Base-by-base conservation (phyloP, 345 rosid species). In the Salix caprea region DNA sequence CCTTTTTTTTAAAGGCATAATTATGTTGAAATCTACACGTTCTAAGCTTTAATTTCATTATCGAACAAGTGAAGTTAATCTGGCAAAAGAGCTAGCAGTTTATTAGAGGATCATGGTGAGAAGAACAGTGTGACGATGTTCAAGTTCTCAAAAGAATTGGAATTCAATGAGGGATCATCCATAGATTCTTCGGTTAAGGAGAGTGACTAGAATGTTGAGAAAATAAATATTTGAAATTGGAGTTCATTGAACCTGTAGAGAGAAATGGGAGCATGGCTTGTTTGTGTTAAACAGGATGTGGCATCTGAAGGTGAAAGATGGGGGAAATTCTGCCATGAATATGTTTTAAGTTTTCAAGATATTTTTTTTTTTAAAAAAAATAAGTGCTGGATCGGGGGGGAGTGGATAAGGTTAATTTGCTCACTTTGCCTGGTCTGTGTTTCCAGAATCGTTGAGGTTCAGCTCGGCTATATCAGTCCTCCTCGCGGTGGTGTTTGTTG, bases 401-500 rank as follows among this genome's bases (percentile, higher is more conserved):
- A n/a, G 10, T 52, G 60, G 60, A 19, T 1, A 54, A 54, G 10
- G 60, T 2, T 54, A 36, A 36, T 36, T 36, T 54, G 23, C 52
- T 76, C 21, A 78, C 75, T 50, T 80, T 58, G 46, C 3, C 21
- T 69, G 48, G n/a, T 1, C 37, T 32, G 34, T 69, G n/a, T 77
- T 75, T 74, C 39, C 91, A 91, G 96, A 88, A 77, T 86, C 93
- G 28, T 73, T 91, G 74, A 81, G 87, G 37, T 88, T 73, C 85
- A 91, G 88, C 67, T 91, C 96, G 54, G 92, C 89, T 58, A 34
- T 88, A 62, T 76, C 96, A 42, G 91, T 91, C 50, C 84, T 88
- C 11, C 89, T 96, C 7, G 99, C 98, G 4, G 50, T 96, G 30
- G 76, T 91, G 61, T 96, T 96, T 66, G 97, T 91, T 28, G 87